These are phyloP conservation scores for Suillus ampliporus DNA, from an alignment of 768 basidiomycete genomes.

Conservation along the genomic window DNA sequence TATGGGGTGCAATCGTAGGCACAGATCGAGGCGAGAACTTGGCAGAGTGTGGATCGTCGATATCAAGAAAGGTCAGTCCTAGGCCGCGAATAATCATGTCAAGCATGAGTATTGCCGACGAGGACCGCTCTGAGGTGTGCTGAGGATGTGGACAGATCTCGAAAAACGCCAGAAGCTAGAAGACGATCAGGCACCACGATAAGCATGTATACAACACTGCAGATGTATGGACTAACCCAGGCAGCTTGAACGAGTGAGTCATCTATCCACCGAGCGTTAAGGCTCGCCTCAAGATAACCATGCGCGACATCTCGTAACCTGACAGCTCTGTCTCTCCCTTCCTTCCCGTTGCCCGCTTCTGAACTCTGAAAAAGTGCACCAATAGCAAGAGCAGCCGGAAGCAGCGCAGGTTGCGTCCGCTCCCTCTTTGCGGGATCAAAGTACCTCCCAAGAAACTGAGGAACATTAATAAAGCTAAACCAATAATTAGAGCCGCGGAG, in stretches of 20 bases:
- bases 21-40: conserved; percentile 56
- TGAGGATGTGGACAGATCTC: conserved; percentile 73
- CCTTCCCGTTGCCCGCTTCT: conserved; percentile 55
- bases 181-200: conserved; percentile 16
- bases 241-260: conserved; percentile 76
- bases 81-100: conserved; percentile 72
- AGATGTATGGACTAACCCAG: conserved; percentile 56
- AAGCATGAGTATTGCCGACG: conserved; percentile 62
- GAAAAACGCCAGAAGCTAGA: conserved; percentile 71
- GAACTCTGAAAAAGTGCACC: conserved; percentile 76
- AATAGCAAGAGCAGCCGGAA: conserved; percentile 66
- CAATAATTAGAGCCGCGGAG: conserved; percentile 71
- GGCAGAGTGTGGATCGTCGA: conserved; percentile 55
- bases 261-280: conserved; percentile 74
- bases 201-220: conserved; percentile 8
- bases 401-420: conserved; percentile 68
- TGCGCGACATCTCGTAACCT: conserved; percentile 72
- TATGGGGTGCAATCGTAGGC: conserved; percentile 43
- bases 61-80: conserved; percentile 63
- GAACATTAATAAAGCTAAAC: conserved; percentile 77
- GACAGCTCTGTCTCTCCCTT: conserved; percentile 62
- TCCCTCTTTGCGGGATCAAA: conserved; percentile 58
- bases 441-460: conserved; percentile 66
- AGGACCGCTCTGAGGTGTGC: conserved; percentile 57
- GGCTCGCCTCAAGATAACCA: conserved; percentile 69